Evolutionary conservation across 176 grass and related monocot genomes (phyloP), one percentile per base, ranked within the genome.

Genomic region (Oryza coarctata): DNA sequence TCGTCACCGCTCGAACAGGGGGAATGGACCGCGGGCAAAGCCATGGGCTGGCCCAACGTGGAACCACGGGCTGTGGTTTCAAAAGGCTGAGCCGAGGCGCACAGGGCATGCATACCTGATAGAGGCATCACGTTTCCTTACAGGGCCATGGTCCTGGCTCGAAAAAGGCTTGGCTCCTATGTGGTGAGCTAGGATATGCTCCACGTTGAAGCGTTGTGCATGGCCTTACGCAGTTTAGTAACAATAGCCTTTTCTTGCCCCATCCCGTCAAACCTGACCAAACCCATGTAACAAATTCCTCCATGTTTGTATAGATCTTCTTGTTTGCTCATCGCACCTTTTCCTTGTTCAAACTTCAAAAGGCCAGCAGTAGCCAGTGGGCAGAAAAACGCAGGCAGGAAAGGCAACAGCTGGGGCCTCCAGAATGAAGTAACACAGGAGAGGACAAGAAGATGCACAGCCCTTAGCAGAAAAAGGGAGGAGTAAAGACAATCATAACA

Each of bases 211-310:
- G n/a, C n/a, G n/a, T n/a, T n/a, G n/a, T n/a, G n/a, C n/a, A n/a
- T n/a, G n/a, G n/a, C n/a, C n/a, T n/a, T 25, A 12, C 12, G 23
- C 28, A 23, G 28, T 43, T 60, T 12, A 41, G 14, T 64, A 35
- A 70, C 20, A 55, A 0, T 14, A 58, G 9, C 2, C 1, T 55
- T 65, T 28, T 60, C 23, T 20, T 65, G 18, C 18, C 33, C 6
- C n/a, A 43, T 60, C 75, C 36, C 58, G 63, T 85, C 82, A 81
- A 65, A 70, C 17, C 31, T 6, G 50, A 85, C 63, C 65, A 34
- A 89, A 52, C 31, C 23, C 11, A 6, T 9, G 67, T 20, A 36
- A 35, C 17, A 28, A 65, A 65, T 65, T 47, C 36, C 70, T 34
- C 36, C 9, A 25, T 20, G 18, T 12, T 44, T n/a, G 41, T 31